phyloP scores from a whole-genome alignment of 179 eudicot species.

The Amaranthus tricolor region DNA sequence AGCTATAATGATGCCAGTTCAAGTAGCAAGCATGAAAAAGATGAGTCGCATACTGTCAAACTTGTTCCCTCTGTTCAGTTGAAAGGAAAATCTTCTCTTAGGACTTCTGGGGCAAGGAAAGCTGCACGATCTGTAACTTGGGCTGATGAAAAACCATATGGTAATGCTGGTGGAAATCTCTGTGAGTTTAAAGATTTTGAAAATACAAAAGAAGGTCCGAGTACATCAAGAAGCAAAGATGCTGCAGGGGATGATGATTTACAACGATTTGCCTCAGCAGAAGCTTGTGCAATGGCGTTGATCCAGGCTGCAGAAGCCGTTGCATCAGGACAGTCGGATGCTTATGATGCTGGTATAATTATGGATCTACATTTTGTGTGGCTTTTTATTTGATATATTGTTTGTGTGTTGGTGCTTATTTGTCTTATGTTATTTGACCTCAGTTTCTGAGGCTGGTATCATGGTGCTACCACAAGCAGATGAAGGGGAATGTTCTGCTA shows the following conservation, averaged over 20 bases:
- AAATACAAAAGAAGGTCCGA: constrained; percentile 25
- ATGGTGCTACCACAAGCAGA: constrained; percentile 50
- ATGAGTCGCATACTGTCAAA: constrained; percentile 24
- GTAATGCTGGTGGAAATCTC: constrained; percentile 37
- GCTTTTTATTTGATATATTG: constrained; percentile 3
- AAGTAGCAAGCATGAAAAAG: constrained; percentile 26
- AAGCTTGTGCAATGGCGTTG: constrained; percentile 81
- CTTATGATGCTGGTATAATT: constrained; percentile 58
- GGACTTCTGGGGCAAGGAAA: constrained; percentile 49
- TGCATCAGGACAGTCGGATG: constrained; percentile 60
- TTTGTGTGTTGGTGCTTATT: not conserved
- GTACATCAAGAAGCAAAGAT: constrained; percentile 20
- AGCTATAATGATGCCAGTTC: constrained; percentile 21
- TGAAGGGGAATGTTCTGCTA: constrained; percentile 29
- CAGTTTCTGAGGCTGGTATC: constrained; percentile 86
- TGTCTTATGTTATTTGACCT: constrained; percentile 14
- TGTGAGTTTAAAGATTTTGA: constrained; percentile 41
- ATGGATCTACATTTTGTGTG: not conserved
- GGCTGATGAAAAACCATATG: constrained; percentile 65
- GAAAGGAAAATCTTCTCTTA: constrained; percentile 54
- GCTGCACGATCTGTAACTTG: constrained; percentile 61
- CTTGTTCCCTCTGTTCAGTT: constrained; percentile 28
- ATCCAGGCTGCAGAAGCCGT: constrained; percentile 81
- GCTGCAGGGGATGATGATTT: constrained; percentile 33
- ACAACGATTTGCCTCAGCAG: constrained; percentile 66